Conservation (phyloP, 129 eudicot species). For the Logfia minima region DNA sequence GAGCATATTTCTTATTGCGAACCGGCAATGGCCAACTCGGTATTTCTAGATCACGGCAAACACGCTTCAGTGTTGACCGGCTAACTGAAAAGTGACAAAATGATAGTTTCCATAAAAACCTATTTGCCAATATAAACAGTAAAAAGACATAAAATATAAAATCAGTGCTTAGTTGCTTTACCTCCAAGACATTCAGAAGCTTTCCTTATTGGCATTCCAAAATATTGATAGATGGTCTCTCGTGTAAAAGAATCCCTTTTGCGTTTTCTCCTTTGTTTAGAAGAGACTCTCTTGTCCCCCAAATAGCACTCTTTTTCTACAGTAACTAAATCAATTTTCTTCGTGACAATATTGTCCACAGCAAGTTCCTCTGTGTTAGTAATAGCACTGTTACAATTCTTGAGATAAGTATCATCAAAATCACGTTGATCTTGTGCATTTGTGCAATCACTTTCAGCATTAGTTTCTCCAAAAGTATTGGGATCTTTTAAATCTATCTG, state of each 20-base stretch:
- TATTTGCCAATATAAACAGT: background rate
- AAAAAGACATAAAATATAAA: too few relatives aligned
- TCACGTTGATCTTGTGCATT: constrained; percentile 4
- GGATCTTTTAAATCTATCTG: background rate
- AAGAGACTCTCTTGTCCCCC: background rate
- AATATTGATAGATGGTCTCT: background rate
- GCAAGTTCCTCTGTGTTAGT: background rate
- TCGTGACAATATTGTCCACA: background rate
- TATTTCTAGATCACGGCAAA: constrained; percentile 17
- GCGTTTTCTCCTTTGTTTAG: background rate
- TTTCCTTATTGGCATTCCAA: background rate
- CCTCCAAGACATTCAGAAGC: background rate
- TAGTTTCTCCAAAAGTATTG: background rate
- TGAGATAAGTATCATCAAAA: background rate
- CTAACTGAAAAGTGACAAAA: constrained; percentile 10
- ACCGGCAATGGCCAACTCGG: constrained; percentile 13
- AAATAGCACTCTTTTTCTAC: background rate
- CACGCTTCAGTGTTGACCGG: constrained; percentile 25
- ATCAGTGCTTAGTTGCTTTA: background rate
- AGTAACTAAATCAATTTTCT: background rate
- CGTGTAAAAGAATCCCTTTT: background rate
- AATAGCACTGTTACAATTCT: background rate
- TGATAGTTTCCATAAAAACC: background rate
- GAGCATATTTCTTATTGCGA: background rate
- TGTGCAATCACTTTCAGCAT: background rate